Conservation (phyloP, 441 rosid genomes). For the Metrosideros polymorpha region DNA sequence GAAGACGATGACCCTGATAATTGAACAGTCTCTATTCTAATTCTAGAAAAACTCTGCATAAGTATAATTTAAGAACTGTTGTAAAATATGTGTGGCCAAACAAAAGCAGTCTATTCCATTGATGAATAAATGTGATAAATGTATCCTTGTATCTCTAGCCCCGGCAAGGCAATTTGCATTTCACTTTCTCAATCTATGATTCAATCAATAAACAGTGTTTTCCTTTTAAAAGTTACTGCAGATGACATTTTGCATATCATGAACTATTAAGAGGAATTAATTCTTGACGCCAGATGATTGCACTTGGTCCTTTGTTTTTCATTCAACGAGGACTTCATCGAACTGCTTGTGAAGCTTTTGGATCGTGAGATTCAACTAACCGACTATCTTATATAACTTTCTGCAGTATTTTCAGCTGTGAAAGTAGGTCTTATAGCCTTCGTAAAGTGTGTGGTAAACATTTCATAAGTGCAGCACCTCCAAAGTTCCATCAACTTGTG, state of each 20-base stretch:
- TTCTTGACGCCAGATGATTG: background rate
- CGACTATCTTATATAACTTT: background rate
- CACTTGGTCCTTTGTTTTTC: background rate
- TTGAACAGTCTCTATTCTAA: background rate
- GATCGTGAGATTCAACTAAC: background rate
- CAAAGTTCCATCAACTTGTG: background rate
- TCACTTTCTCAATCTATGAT: background rate
- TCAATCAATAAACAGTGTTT: background rate
- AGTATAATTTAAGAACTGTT: background rate
- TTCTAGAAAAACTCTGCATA: background rate
- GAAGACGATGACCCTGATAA: conserved; percentile 25
- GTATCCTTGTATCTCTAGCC: background rate
- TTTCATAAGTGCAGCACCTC: background rate
- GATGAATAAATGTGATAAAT: background rate
- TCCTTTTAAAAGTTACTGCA: background rate
- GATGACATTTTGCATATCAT: background rate
- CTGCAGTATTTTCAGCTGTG: background rate
- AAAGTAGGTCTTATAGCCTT: background rate
- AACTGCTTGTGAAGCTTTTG: background rate
- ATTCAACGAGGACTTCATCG: background rate
- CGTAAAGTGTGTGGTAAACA: background rate
- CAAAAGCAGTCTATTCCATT: background rate
- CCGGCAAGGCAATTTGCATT: background rate
- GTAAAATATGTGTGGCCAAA: background rate
- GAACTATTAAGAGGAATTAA: background rate